A percentile compares a stretch with the other conserved stretches of the same genome.
These are phyloP conservation scores for Penicillium rolfsii DNA, from an alignment of 2,329 filamentous ascomycete species.

Conservation along the genomic window DNA sequence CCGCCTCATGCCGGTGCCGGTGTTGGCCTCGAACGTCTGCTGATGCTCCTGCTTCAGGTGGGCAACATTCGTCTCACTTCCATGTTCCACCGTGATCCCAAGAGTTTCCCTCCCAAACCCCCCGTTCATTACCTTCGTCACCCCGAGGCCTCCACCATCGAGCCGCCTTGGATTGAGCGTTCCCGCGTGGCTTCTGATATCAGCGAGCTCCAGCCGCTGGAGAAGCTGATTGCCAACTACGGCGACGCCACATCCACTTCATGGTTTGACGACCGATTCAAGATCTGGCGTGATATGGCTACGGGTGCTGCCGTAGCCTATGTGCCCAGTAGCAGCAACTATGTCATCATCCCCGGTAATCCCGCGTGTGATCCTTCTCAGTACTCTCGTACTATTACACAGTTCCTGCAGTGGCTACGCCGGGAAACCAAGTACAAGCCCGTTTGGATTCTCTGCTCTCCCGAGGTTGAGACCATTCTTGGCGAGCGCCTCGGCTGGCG, in stretches of 20 bases:
- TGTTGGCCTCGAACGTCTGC: slow-evolving; percentile 84
- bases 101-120: slow-evolving; percentile 75
- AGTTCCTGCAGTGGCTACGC: slow-evolving; percentile 75
- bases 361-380: slow-evolving; percentile 81
- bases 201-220: slow-evolving; percentile 69
- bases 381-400: slow-evolving; percentile 71
- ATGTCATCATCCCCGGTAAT: slow-evolving; percentile 83
- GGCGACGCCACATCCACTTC: slow-evolving; percentile 93
- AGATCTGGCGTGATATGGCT: slow-evolving; percentile 78
- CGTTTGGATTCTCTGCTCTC: slow-evolving; percentile 85
- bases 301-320: slow-evolving; percentile 87
- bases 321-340: slow-evolving; percentile 70
- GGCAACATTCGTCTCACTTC: slow-evolving; percentile 89
- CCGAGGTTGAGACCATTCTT: slow-evolving; percentile 76
- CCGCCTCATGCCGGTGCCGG: slow-evolving; percentile 89
- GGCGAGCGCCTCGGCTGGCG: slow-evolving; percentile 83
- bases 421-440: slow-evolving; percentile 74
- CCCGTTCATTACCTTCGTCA: slow-evolving; percentile 71
- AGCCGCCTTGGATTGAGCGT: slow-evolving; percentile 61
- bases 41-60: slow-evolving; percentile 82
- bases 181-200: slow-evolving; percentile 49
- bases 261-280: slow-evolving; percentile 86
- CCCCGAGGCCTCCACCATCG: slow-evolving; percentile 81
- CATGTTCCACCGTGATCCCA: slow-evolving; percentile 84
- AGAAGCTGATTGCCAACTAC: slow-evolving; percentile 92